A percentile compares a stretch with the other conserved stretches of the same genome.
Conservation (phyloP, 768 basidiomycete species). For the Clathrus columnatus region DNA sequence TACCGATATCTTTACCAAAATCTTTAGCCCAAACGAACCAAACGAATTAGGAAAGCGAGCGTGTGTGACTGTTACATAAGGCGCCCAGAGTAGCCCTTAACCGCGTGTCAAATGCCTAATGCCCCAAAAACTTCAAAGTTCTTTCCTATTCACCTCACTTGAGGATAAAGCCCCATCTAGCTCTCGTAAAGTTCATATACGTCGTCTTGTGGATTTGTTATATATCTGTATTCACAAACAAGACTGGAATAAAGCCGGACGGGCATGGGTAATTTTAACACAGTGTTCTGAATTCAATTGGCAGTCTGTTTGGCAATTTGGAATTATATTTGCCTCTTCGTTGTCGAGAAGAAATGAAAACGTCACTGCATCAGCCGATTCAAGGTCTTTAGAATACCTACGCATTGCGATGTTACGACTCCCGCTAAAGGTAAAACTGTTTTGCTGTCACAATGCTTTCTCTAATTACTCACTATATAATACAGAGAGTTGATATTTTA, state of each 20-base stretch:
- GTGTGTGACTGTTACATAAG: too few species aligned
- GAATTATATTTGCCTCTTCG: conserved; percentile 36
- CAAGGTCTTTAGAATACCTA: conserved; percentile 48
- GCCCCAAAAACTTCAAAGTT: background rate
- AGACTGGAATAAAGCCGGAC: conserved; percentile 53
- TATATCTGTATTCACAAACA: conserved; percentile 60
- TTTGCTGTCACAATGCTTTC: conserved; percentile 2
- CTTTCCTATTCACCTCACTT: conserved; percentile 57
- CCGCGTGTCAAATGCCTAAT: too few species aligned
- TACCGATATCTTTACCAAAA: too few species aligned
- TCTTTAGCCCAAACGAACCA: too few species aligned
- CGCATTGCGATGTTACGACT: conserved; percentile 63
- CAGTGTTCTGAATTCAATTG: conserved; percentile 75
- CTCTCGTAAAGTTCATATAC: conserved; percentile 61
- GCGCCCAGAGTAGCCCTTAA: too few species aligned
- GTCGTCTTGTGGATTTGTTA: conserved; percentile 65
- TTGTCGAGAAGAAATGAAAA: conserved; percentile 12
- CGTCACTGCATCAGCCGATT: conserved; percentile 20
- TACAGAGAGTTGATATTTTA: conserved; percentile 64
- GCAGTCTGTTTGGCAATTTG: conserved; percentile 62
- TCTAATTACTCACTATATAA: background rate
- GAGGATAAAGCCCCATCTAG: conserved; percentile 40
- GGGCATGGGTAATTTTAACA: conserved; percentile 66
- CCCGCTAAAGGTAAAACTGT: conserved; percentile 48
- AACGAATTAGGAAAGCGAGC: too few species aligned